A percentile compares a stretch with the other conserved stretches of the same genome.
Evolutionary conservation across 2,329 filamentous ascomycete genomes (phyloP).

Genomic region (Diaporthe velutina): DNA sequence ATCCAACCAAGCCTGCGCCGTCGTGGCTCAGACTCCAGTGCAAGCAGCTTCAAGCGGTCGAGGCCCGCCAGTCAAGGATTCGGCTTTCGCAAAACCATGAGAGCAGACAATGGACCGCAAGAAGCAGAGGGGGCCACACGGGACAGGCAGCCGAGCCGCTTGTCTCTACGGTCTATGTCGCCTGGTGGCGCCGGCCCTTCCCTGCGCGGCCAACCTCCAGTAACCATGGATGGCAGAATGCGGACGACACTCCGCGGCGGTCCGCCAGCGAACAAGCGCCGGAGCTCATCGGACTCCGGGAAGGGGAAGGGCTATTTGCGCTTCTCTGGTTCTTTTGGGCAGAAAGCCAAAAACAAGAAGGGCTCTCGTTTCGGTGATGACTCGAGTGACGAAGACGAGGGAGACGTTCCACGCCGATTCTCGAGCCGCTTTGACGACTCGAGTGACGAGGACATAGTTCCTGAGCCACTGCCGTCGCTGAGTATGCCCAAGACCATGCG

Average conservation of each 20-base stretch:
- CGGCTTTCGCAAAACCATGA: constrained; percentile 81
- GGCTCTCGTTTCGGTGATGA: constrained; percentile 47
- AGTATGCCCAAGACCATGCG: constrained; percentile 42
- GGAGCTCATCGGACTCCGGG: constrained; percentile 34
- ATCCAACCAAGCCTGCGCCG: constrained; percentile 59
- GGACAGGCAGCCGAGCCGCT: constrained; percentile 53
- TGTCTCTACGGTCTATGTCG: constrained; percentile 79
- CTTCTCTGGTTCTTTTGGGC: constrained; percentile 33
- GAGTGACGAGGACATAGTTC: constrained; percentile 67
- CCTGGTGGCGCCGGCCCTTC: constrained; percentile 61
- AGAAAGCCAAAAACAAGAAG: constrained; percentile 38
- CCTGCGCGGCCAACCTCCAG: constrained; percentile 46
- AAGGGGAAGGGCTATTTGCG: constrained; percentile 35
- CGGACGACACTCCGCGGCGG: constrained; percentile 60
- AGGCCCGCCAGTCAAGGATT: constrained; percentile 64
- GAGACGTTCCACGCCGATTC: constrained; percentile 49
- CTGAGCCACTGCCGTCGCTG: constrained; percentile 48
- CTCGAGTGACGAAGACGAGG: constrained; percentile 46
- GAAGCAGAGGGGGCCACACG: constrained; percentile 7
- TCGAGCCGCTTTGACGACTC: constrained; percentile 72
- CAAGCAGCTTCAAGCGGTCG: constrained; percentile 84
- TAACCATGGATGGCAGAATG: constrained; percentile 59
- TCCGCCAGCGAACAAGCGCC: constrained; percentile 43
- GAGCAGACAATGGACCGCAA: constrained; percentile 55
- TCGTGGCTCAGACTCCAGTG: constrained; percentile 74